Evolutionary conservation across 768 basidiomycete species (phyloP), one percentile per base, ranked within the genome.

Genomic region (Leccinum pellstonianum): DNA sequence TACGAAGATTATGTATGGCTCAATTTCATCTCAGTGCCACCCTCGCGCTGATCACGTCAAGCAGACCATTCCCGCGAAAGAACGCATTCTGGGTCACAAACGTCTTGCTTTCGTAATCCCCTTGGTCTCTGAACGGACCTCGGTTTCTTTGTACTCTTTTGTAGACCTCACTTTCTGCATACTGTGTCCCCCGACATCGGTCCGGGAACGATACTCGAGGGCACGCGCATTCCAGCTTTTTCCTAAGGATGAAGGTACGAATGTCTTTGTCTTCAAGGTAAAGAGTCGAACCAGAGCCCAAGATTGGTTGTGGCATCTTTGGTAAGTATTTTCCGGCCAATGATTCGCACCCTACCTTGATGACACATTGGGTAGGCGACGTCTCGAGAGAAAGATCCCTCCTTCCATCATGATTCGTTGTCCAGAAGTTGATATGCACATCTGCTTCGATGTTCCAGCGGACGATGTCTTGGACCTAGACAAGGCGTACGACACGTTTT

Each of bases 231-330:
- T 82, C 58, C 80, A 88, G 57, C 79, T 77, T 56, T 74, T 79
- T 11, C 70, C 75, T 0, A 82, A 80, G 54, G 82, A 83, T 59
- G 93, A 83, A 60, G 93, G 94, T 5, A 91, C 87, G 0, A 88
- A 93, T 62, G 83, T 96, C 27, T 96, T 95, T 71, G 80, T 96
- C 29, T 91, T 95, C 73, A 95, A 96, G 67, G 66, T 79, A 17
- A 91, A 89, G 70, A 86, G 85, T 62, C 83, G 91, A 29, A 86
- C 88, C 5, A 79, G 93, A 54, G 88, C 91, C 1, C 80, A 84
- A 41, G 94, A 97, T 71, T 98, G 95, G 95, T 79, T 86, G 49
- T 97, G 94, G 95, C 81, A 84, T 55, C 76, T 97, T 50, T 94
- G 92, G 94, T 87, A 64, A 57, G 75, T 57, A 55, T 31, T 38